These are phyloP conservation scores for Aureobasidium musti DNA, from an alignment of 2,329 filamentous ascomycete genomes.

Conservation along the genomic window DNA sequence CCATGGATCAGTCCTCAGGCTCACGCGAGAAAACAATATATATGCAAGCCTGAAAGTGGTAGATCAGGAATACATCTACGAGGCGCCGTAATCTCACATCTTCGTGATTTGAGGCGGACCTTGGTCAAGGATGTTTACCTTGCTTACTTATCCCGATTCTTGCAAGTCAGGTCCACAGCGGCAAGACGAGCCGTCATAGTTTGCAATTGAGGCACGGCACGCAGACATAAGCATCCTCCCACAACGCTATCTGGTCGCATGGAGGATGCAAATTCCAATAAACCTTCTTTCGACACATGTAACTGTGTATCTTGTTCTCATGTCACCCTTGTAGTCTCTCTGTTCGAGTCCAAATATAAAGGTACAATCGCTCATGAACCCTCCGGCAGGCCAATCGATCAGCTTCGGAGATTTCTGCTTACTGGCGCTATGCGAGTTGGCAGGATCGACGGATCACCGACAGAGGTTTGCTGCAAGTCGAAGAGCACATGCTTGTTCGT, in stretches of 20 bases:
- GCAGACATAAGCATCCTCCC: background rate
- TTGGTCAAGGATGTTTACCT: background rate
- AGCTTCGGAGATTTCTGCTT: constrained; percentile 19
- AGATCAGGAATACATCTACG: background rate
- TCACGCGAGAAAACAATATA: constrained; percentile 17
- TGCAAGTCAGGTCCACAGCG: constrained; percentile 7
- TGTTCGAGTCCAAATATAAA: constrained; percentile 19
- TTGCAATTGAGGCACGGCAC: constrained; percentile 21
- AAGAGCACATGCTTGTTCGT: constrained; percentile 21
- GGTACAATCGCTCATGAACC: background rate
- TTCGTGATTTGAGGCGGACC: background rate
- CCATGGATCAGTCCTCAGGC: background rate
- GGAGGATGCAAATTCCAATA: constrained; percentile 8
- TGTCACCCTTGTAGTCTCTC: background rate
- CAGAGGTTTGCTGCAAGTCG: constrained; percentile 14
- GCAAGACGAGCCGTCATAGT: constrained; percentile 9
- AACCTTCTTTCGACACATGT: constrained; percentile 25
- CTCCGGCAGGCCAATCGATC: constrained; percentile 14
- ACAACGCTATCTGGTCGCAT: background rate
- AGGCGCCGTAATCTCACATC: background rate
- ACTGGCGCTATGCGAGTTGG: constrained; percentile 13
- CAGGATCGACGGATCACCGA: constrained; percentile 25
- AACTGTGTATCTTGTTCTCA: constrained; percentile 15
- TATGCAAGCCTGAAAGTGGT: constrained; percentile 11
- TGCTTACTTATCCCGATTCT: constrained; percentile 12